A percentile compares a stretch with the other conserved stretches of the same genome.
Evolutionary conservation across 1,284 basidiomycete genomes (phyloP).

Genomic region (Hemileia vastatrix): DNA sequence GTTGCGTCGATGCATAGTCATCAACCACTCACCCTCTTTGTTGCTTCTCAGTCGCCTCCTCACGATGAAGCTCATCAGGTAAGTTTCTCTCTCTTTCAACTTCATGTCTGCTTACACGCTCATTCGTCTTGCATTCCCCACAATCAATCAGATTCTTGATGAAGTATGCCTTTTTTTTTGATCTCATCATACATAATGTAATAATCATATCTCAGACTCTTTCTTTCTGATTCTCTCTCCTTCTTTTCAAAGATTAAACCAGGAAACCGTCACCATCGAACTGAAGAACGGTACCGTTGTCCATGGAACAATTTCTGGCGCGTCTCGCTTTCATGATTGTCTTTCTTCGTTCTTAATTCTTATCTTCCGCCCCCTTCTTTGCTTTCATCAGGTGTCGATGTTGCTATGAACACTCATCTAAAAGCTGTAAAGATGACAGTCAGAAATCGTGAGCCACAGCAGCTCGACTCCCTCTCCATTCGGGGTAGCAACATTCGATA

Average conservation of each 20-base stretch:
- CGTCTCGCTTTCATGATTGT: slow-evolving; percentile 34
- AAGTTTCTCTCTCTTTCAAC: no score
- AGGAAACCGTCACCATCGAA: slow-evolving; percentile 96
- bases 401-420: slow-evolving; percentile 43
- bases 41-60: no score
- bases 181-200: background rate
- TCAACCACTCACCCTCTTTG: no score
- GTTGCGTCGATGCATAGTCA: no score
- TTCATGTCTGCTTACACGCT: no score
- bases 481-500: slow-evolving; percentile 56
- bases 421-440: slow-evolving; percentile 63
- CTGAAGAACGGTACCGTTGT: slow-evolving; percentile 94
- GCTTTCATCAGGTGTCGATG: slow-evolving; percentile 35
- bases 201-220: background rate
- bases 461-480: slow-evolving; percentile 43
- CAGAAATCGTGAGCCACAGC: slow-evolving; percentile 65
- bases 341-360: background rate
- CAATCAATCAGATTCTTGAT: slow-evolving; percentile 23
- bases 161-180: slow-evolving; percentile 10
- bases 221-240: background rate
- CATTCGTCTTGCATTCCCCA: no score
- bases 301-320: slow-evolving; percentile 94
- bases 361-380: background rate
- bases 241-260: slow-evolving; percentile 67
- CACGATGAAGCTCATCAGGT: no score